Base-by-base conservation (phyloP, 148 eudicot species). In the Spergularia bocconei region DNA sequence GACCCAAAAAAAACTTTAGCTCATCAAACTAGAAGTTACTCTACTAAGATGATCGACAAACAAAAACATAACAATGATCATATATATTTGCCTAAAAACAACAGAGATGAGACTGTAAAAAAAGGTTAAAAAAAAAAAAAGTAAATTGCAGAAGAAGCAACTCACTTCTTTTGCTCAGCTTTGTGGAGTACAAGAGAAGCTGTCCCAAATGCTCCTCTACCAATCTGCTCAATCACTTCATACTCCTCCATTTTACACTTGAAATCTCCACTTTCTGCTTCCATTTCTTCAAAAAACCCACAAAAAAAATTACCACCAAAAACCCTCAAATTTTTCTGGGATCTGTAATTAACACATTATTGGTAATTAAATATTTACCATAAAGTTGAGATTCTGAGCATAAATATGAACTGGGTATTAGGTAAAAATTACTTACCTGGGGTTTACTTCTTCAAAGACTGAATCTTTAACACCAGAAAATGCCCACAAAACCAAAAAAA, bases 221-320 rank as follows among this genome's bases (percentile, higher is more conserved):
- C 88, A 91, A 93, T 89, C 82, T 91, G 96, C 84, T 93, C 87
- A 21, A 91, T 76, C 4, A 85, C 86, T 80, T 93, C 88, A 82
- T 91, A 93, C 4, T 89, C 98, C 23, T 87, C 89, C 91, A 91
- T 91, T 78, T 91, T 93, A 21, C 85, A 86, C 82, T 77, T 81
- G 44, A 74, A 36, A 66, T 75, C 88, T 16, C 84, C 85, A 74
- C 77, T 84, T 61, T 82, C 89, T 13, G 72, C 60, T 79, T 85
- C 98, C 97, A 92, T 93, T 77, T 82, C 60, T 57, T 54, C 76
- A 73, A 81, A 70, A 78, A 17, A 25, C 76, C 53, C 36, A 29
- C 3, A 50, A 4, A 59, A 63, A 65, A 7, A 6, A 11, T n/a
- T 4, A 6, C 13, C 33, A 62, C 53, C 17, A 47, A 74, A 74